Evolutionary conservation across 345 rosid species (phyloP).

Genomic region (Turritis glabra): DNA sequence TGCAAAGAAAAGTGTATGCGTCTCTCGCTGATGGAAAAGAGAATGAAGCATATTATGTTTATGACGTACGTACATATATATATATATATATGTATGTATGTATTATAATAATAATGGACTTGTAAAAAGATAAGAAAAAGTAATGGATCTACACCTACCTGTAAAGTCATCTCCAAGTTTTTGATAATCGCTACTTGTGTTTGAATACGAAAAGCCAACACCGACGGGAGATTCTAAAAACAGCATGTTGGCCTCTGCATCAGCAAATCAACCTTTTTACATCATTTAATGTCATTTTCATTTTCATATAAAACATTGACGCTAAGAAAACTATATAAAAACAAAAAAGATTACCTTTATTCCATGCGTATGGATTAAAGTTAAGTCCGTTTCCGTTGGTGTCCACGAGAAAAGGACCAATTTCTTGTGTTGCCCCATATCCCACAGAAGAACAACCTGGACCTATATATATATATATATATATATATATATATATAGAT

Average conservation of each 20-base stretch:
- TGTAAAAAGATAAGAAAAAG: neutral
- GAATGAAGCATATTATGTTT: constrained; percentile 21
- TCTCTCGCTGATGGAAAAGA: constrained; percentile 62
- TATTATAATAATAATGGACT: constrained; percentile 8
- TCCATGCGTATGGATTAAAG: constrained; percentile 85
- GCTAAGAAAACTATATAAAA: neutral
- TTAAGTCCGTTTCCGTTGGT: constrained; percentile 61
- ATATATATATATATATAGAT: constrained; percentile 17
- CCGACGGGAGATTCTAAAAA: constrained; percentile 97
- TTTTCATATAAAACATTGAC: constrained; percentile 13
- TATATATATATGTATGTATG: neutral
- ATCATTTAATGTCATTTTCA: constrained; percentile 37
- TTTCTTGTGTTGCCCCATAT: constrained; percentile 98
- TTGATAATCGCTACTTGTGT: constrained; percentile 62
- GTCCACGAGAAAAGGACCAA: constrained; percentile 93
- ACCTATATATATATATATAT: constrained; percentile 49
- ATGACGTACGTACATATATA: constrained; percentile 5
- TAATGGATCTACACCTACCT: constrained; percentile 47
- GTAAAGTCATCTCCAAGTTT: constrained; percentile 73
- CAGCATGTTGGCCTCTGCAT: constrained; percentile 76
- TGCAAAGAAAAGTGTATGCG: constrained; percentile 68
- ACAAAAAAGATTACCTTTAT: constrained; percentile 52
- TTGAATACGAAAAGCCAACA: constrained; percentile 95
- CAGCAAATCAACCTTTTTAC: constrained; percentile 68
- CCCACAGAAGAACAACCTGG: constrained; percentile 99